Base-by-base conservation (phyloP, 2,329 filamentous ascomycete genomes). In the Tolypocladium pustulatum region DNA sequence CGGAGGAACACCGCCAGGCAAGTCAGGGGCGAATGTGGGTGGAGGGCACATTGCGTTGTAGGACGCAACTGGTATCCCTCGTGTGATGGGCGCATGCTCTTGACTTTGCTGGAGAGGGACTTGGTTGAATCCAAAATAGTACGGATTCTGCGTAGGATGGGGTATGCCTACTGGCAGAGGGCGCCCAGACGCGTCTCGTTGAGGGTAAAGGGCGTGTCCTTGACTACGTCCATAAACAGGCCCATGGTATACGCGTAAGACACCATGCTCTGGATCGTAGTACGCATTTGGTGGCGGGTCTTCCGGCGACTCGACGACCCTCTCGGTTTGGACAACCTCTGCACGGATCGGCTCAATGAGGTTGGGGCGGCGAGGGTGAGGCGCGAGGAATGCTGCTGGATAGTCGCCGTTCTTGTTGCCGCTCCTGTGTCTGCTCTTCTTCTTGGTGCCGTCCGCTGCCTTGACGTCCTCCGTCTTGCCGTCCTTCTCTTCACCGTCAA, bases 241-340 rank as follows among this genome's bases (percentile, higher is more conserved):
- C 0, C 82, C 82, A 61, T 85, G 79, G 61, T 85, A 85, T 32
- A 85, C 77, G 17, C 81, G 78, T 55, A 83, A 73, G 25, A 82
- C 68, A 37, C 81, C 78, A 61, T 77, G 74, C 53, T 75, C 72
- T n/a, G 72, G 66, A 63, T 86, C 82, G 64, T 79, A 80, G 65
- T 81, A 86, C 49, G 83, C 81, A 64, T 86, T 86, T 15, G 82
- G 83, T 2, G 75, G 73, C 10, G 82, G 82, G 61, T 85, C 82
- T 51, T 76, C 71, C 4, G 73, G 71, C 1, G 69, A 71, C 63
- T 84, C 81, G 25, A 85, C 69, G 2, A 81, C 74, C 61, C 83
- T 79, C 65, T 86, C 82, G 1, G 82, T 75, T 57, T 82, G 76
- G 38, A 85, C 67, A 22, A 82, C 75, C 54, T 80, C 74, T 32